Evolutionary conservation across 2,329 filamentous ascomycete genomes (phyloP), one percentile per base, ranked within the genome.

Genomic region (Monosporascus sp.): DNA sequence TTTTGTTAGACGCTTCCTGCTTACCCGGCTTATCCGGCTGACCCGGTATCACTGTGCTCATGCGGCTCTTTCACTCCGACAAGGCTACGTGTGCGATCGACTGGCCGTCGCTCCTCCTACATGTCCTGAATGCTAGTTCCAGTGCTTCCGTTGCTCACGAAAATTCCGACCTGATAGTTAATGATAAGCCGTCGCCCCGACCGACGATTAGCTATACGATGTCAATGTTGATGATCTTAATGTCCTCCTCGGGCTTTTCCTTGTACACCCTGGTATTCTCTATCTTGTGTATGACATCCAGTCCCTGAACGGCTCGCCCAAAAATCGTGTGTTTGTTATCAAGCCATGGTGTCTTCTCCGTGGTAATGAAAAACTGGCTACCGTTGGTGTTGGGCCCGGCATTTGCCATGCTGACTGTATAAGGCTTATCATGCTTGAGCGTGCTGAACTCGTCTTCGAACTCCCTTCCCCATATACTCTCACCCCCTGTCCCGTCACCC

Each of bases 291-390:
- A 99, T 86, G 20, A 99, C 90, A 70, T 99, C 94, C 67, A 97
- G 75, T 0, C 94, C 94, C 67, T 92, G 88, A 38, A 93, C 87
- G 1, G 90, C 92, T 41, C 94, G 80, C 1, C 94, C 94, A 68
- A 99, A 99, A 50, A 99, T 89, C 0, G 93, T 97, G 70, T 99
- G 94, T 70, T 97, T 96, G 58, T 88, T 87, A 68, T 99, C 94
- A 50, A 99, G 73, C 94, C 94, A 99, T 6, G 91, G 87, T 60
- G 94, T 91, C 75, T 96, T 96, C 72, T 97, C 95, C 0, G 93
- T 97, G 0, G 94, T 99, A 60, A 99, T 96, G 65, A 99, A 99
- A 69, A 99, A 99, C 69, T 99, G 94, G 65, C 88, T 94, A 15
- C 89, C 94, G 68, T 99, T 99, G 37, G 92, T 97, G 64, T 93